These are phyloP conservation scores for Hanseniaspora vineae DNA, from an alignment of 805 yeast species.

Conservation along the genomic window DNA sequence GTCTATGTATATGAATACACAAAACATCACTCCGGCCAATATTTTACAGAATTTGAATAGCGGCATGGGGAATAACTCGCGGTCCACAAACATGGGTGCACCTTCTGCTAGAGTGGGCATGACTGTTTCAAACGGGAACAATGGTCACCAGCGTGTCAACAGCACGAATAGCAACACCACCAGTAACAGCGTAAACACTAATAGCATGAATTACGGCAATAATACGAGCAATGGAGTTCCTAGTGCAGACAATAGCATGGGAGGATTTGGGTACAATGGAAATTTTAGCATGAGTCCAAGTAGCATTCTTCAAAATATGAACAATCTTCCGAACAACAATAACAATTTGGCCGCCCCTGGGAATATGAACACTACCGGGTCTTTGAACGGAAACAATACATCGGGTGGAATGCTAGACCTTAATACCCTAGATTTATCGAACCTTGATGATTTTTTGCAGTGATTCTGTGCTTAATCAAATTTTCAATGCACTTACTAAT, in stretches of 20 bases:
- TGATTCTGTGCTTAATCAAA: too few species aligned
- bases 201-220: background rate
- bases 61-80: background rate
- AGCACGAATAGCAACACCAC: background rate
- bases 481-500: too few species aligned
- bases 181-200: background rate
- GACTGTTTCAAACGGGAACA: background rate
- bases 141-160: background rate
- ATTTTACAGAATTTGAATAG: background rate
- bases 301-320: background rate
- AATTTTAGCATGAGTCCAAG: background rate
- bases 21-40: background rate
- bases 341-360: background rate
- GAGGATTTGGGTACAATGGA: background rate
- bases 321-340: background rate
- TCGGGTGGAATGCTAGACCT: background rate
- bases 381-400: background rate
- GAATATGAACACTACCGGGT: background rate
- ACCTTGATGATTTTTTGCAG: background rate
- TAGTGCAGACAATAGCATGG: too few species aligned
- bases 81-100: background rate
- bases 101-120: background rate
- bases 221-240: background rate
- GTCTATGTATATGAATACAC: background rate
- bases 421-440: background rate